phyloP scores from a whole-genome alignment of 371 early-diverging fungal species.

The Rhizopus microsporus region DNA sequence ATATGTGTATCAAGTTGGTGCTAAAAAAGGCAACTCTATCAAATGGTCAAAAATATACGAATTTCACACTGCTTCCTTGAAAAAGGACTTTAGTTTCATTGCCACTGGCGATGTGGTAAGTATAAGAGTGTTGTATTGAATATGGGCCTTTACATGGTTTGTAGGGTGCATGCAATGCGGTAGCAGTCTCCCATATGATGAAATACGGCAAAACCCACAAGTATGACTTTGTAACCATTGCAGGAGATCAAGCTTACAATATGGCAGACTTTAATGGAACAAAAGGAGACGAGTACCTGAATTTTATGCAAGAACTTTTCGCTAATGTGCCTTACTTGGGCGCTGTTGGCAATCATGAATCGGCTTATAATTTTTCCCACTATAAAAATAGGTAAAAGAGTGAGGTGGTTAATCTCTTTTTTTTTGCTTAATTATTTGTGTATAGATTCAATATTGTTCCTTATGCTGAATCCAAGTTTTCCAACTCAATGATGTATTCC shows the following conservation, averaged over 20 bases:
- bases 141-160: not conserved
- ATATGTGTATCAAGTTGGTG: conserved; percentile 39
- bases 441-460: conserved; percentile 39
- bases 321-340: conserved; percentile 46
- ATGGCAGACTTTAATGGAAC: conserved; percentile 45
- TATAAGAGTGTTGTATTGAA: not conserved
- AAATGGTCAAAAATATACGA: conserved; percentile 35
- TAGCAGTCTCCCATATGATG: conserved; percentile 34
- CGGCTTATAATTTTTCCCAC: conserved; percentile 45
- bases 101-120: conserved; percentile 49
- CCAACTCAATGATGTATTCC: conserved; percentile 39
- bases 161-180: conserved; percentile 48
- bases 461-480: conserved; percentile 35
- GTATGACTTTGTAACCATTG: conserved; percentile 48
- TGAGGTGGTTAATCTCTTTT: not conserved
- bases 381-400: conserved; percentile 41
- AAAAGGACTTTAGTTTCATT: conserved; percentile 37
- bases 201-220: conserved; percentile 34
- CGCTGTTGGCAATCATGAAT: conserved; percentile 47
- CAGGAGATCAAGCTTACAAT: conserved; percentile 51
- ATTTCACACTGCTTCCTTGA: conserved; percentile 39
- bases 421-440: no score
- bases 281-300: conserved; percentile 51
- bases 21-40: conserved; percentile 3
- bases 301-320: conserved; percentile 40